These are phyloP conservation scores for Annulohypoxylon stygium DNA, from an alignment of 495 filamentous ascomycete species.

Conservation along the genomic window DNA sequence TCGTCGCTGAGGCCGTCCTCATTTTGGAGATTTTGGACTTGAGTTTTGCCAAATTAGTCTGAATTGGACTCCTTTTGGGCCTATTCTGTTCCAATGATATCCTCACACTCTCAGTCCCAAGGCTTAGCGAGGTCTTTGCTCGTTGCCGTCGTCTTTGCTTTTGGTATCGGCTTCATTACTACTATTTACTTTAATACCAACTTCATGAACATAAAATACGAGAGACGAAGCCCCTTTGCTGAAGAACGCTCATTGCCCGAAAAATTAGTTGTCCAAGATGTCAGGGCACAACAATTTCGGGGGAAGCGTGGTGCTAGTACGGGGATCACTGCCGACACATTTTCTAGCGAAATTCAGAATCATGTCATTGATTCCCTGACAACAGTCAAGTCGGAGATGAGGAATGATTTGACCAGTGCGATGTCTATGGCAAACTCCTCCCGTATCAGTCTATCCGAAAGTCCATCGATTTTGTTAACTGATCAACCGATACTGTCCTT, in stretches of 20 bases:
- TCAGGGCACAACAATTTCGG: background rate
- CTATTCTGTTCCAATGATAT: constrained; percentile 33
- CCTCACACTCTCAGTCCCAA: constrained; percentile 26
- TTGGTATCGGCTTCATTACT: constrained; percentile 31
- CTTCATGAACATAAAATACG: constrained; percentile 2
- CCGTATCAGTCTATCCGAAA: constrained; percentile 19
- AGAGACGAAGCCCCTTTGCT: background rate
- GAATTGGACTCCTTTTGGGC: constrained; percentile 35
- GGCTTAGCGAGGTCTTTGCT: constrained; percentile 37
- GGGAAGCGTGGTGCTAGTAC: constrained; percentile 28
- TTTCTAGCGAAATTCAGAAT: constrained; percentile 21
- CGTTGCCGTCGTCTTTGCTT: constrained; percentile 17
- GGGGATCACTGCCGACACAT: constrained; percentile 10
- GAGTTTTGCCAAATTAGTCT: constrained; percentile 46
- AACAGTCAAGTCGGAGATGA: constrained; percentile 29
- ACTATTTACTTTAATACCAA: constrained; percentile 11
- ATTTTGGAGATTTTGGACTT: constrained; percentile 54
- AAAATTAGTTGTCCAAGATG: background rate
- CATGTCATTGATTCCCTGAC: constrained; percentile 18
- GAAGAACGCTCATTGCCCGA: background rate
- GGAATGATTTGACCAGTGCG: constrained; percentile 14
- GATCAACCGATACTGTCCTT: constrained; percentile 22
- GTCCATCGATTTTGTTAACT: constrained; percentile 26
- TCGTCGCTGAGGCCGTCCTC: constrained; percentile 21
- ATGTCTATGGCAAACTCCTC: constrained; percentile 12